A percentile compares a stretch with the other conserved stretches of the same genome.
Evolutionary conservation across 192 early-diverging fungal species (phyloP).

Genomic region (Globomyces pollinis-pini): DNA sequence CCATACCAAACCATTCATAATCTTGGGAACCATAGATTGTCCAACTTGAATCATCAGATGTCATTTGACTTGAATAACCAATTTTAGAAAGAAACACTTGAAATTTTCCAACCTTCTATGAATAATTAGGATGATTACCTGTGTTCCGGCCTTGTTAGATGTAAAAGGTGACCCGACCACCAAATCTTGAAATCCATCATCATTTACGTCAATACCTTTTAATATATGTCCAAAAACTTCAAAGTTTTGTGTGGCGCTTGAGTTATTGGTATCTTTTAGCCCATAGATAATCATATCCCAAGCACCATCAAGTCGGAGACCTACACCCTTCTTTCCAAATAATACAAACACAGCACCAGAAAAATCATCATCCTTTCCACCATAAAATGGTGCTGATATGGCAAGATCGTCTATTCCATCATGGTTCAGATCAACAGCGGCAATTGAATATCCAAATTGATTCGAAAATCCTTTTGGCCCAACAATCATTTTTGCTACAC

Average conservation of each 20-base stretch:
- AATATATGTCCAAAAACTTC: conserved; percentile 39
- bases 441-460: conserved; percentile 69
- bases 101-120: conserved; percentile 34
- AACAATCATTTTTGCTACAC: background rate
- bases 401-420: conserved; percentile 85
- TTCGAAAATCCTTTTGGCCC: conserved; percentile 15
- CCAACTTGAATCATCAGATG: conserved; percentile 25
- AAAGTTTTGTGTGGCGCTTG: background rate
- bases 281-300: conserved; percentile 12
- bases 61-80: background rate
- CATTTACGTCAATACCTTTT: conserved; percentile 53
- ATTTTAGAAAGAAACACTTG: conserved; percentile 29
- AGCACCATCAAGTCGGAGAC: conserved; percentile 26
- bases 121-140: conserved; percentile 1
- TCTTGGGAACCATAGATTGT: conserved; percentile 22
- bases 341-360: conserved; percentile 59
- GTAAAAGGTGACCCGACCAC: conserved; percentile 54
- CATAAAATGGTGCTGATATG: conserved; percentile 54
- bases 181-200: conserved; percentile 58
- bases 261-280: background rate
- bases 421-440: conserved; percentile 71
- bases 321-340: conserved; percentile 46
- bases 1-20: conserved; percentile 48
- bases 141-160: background rate
- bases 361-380: conserved; percentile 17